Conservation (phyloP, 2,329 filamentous ascomycete genomes). For the Colletotrichum graminicola region DNA sequence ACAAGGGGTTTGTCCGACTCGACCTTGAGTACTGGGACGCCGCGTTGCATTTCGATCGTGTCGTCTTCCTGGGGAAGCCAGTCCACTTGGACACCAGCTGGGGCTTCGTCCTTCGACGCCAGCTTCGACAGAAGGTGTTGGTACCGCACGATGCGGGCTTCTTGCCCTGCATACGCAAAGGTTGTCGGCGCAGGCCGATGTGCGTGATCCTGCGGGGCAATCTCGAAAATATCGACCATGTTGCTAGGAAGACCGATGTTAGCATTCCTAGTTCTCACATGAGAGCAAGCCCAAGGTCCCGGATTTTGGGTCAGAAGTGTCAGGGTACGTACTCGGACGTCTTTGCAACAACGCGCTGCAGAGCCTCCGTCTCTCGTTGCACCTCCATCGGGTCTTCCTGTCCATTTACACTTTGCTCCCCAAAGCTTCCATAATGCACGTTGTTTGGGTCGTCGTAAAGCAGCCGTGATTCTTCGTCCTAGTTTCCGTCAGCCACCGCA, state of each 20-base stretch:
- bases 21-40: conserved; percentile 54
- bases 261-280: conserved; percentile 34
- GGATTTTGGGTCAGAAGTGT: conserved; percentile 25
- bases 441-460: conserved; percentile 72
- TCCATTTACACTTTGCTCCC: conserved; percentile 64
- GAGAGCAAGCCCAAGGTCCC: conserved; percentile 34
- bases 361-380: conserved; percentile 73
- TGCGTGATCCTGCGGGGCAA: conserved; percentile 64
- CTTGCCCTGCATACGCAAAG: conserved; percentile 66
- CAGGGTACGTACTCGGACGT: conserved; percentile 69
- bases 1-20: conserved; percentile 62
- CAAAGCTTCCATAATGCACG: conserved; percentile 73
- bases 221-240: conserved; percentile 77
- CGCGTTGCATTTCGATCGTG: conserved; percentile 58
- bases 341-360: conserved; percentile 72
- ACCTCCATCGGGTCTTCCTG: conserved; percentile 72
- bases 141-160: conserved; percentile 68
- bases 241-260: conserved; percentile 59
- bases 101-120: conserved; percentile 58
- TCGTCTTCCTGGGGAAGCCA: conserved; percentile 66
- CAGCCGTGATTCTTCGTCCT: conserved; percentile 70
- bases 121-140: conserved; percentile 73
- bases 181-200: conserved; percentile 52
- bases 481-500: conserved; percentile 23
- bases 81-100: conserved; percentile 64